These are phyloP conservation scores for Geranium brycei DNA, from an alignment of 345 rosid genomes.

Conservation along the genomic window DNA sequence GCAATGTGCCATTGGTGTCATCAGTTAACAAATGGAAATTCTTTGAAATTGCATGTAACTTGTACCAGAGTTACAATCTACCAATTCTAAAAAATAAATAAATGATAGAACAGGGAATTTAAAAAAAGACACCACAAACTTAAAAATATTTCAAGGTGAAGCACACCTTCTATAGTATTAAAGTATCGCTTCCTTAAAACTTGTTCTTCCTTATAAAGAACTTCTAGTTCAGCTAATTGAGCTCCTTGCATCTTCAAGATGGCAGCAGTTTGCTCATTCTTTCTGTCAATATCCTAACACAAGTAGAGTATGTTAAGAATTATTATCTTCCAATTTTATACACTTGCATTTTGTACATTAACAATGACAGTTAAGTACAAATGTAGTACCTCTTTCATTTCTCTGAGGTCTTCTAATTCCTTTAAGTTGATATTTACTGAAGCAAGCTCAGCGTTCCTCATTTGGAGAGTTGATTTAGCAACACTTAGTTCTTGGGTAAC, in stretches of 20 bases:
- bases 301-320: conserved; percentile 3
- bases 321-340: too few species aligned
- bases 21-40: neutral
- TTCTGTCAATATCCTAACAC: conserved; percentile 81
- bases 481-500: conserved; percentile 37
- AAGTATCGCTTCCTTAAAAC: conserved; percentile 71
- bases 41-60: neutral
- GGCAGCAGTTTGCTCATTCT: conserved; percentile 93
- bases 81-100: too few species aligned
- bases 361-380: neutral
- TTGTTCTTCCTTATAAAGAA: conserved; percentile 84
- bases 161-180: conserved; percentile 81
- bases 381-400: conserved; percentile 75
- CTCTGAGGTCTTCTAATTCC: conserved; percentile 84
- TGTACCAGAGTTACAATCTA: neutral
- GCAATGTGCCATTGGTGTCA: neutral
- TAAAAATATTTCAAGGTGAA: neutral
- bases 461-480: conserved; percentile 41
- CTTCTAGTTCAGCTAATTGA: conserved; percentile 83
- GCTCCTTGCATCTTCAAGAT: conserved; percentile 90
- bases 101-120: neutral
- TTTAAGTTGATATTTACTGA: conserved; percentile 52
- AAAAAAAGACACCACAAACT: neutral
- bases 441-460: conserved; percentile 38
- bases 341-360: neutral